phyloP scores from a whole-genome alignment of 208 protist species.

The Trypanosoma melophagium region DNA sequence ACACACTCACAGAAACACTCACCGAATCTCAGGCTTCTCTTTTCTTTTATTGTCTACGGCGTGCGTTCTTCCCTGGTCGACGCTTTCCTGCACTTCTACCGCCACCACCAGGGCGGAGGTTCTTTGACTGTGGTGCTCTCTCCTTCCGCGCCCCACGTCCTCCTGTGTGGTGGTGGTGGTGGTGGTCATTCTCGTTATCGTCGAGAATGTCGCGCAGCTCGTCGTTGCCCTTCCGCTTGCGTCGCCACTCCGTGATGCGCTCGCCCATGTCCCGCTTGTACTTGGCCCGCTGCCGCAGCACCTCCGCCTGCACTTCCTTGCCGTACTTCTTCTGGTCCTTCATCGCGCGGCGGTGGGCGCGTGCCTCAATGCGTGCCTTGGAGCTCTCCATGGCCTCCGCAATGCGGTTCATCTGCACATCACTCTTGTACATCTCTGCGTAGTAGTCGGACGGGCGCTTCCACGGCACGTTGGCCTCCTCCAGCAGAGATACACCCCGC shows the following conservation, averaged over 20 bases:
- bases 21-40: constrained; percentile 6
- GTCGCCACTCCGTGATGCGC: constrained; percentile 82
- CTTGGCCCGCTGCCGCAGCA: constrained; percentile 91
- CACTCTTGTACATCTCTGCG: constrained; percentile 96
- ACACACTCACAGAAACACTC: background rate
- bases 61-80: constrained; percentile 89
- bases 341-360: constrained; percentile 84
- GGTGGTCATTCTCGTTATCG: constrained; percentile 49
- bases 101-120: constrained; percentile 56
- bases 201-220: constrained; percentile 67
- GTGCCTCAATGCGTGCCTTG: constrained; percentile 78
- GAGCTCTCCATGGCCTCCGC: constrained; percentile 82
- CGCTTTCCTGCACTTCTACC: constrained; percentile 39
- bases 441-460: constrained; percentile 93
- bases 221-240: constrained; percentile 78
- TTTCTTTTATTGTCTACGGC: constrained; percentile 43
- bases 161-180: constrained; percentile 28
- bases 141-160: constrained; percentile 10
- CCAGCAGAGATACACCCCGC: constrained; percentile 73
- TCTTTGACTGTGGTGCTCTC: constrained; percentile 35
- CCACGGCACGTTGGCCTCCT: constrained; percentile 79
- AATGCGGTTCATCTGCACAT: constrained; percentile 94
- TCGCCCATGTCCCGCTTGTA: constrained; percentile 92
- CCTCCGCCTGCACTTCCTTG: constrained; percentile 94
- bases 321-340: constrained; percentile 95